Evolutionary conservation across 208 protist genomes (phyloP), one percentile per base, ranked within the genome.

Genomic region (Crithidia expoeki): DNA sequence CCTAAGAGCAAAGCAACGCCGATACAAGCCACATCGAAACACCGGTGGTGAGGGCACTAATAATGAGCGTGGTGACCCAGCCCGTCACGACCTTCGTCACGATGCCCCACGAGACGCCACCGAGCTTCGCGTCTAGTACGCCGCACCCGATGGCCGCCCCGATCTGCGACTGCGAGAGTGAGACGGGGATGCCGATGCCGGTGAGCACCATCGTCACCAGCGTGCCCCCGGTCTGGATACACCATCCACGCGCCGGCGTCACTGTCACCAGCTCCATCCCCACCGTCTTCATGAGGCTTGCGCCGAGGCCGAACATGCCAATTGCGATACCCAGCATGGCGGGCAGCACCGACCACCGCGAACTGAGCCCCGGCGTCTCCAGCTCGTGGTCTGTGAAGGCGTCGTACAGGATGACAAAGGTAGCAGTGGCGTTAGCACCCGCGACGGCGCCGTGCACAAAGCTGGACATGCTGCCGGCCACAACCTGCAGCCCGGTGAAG

Each of bases 361-460:
- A 79, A 74, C 76, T 83, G 67, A 93, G 66, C 27, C 73, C 72
- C 5, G 58, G 47, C 64, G 80, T 76, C 21, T 76, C 70, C 27
- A 93, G 72, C 73, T 89, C 84, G 64, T 84, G 77, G 49, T 88
- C 72, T 30, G 68, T 83, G 79, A 95, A 95, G 62, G 82, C 72
- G 25, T 92, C 83, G 78, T 95, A 95, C 9, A 95, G 69, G 49
- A 95, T 91, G 46, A 86, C 74, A 58, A 93, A 93, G 23, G 90
- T 80, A 5, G 85, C 85, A 0, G 90, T 95, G 28, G 90, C 90
- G 75, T 95, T 95, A 21, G 90, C 87, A 12, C 90, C 90, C 17
- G 90, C 87, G 17, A 93, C 90, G 34, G 90, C 87, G 63, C 87
- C 87, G 74, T 95, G 90, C 23, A 95, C 87, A 55, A 93, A 95